A percentile compares a stretch with the other conserved stretches of the same genome.
These are phyloP conservation scores for Aspergillus ruber DNA, from an alignment of 2,329 filamentous ascomycete genomes.

Conservation along the genomic window DNA sequence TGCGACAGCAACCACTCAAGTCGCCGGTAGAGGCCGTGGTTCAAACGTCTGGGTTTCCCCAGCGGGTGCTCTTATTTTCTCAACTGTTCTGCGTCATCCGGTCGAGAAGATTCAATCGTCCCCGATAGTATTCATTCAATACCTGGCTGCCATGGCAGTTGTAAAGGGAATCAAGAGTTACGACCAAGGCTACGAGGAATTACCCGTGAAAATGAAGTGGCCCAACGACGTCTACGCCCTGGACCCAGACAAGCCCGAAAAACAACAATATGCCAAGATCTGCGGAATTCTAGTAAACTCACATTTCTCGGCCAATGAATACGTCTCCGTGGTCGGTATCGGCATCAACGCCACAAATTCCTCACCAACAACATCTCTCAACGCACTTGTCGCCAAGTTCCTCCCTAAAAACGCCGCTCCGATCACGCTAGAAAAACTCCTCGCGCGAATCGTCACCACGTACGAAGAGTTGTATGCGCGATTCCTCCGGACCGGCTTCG, in stretches of 20 bases:
- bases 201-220: conserved; percentile 90
- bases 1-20: conserved; percentile 75
- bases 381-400: conserved; percentile 55
- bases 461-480: conserved; percentile 71
- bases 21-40: conserved; percentile 81
- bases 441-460: conserved; percentile 70
- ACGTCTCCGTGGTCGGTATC: conserved; percentile 78
- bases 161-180: conserved; percentile 78
- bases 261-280: conserved; percentile 69
- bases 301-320: conserved; percentile 67
- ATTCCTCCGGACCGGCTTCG: conserved; percentile 73
- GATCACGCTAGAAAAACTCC: conserved; percentile 69
- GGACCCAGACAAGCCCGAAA: conserved; percentile 52
- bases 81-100: conserved; percentile 77
- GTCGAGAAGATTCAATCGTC: conserved; percentile 63
- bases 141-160: conserved; percentile 81
- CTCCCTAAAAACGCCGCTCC: conserved; percentile 40
- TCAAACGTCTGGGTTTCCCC: conserved; percentile 94
- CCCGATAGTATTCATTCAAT: conserved; percentile 89
- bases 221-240: conserved; percentile 87
- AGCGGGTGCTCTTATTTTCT: conserved; percentile 78
- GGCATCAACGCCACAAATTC: conserved; percentile 81
- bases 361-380: conserved; percentile 79
- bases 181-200: conserved; percentile 62
- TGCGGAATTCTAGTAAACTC: conserved; percentile 90